Evolutionary conservation across 2,329 filamentous ascomycete genomes (phyloP), one percentile per base, ranked within the genome.

Genomic region (Aureobasidium musti): DNA sequence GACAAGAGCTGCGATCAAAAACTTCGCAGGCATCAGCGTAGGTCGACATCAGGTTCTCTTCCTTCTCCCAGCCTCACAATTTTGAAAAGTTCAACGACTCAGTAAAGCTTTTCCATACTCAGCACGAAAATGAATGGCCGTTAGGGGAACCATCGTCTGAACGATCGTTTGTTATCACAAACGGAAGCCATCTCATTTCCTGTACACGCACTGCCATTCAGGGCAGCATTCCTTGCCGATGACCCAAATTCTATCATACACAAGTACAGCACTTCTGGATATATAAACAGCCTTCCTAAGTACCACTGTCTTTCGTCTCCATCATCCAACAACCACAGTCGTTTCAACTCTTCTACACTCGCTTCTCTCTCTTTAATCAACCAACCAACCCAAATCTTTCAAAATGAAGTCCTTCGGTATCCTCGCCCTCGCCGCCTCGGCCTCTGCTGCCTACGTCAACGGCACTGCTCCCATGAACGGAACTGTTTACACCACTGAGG

Each of bases 321-420:
- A 63, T 63, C 59, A 63, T 50, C 59, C 59, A 63, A 63, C 59
- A 37, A 11, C 17, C 39, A 61, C 59, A 63, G 59, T 49, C 41
- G 19, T 56, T 49, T 49, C 50, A 65, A 65, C 39, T 21, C 39
- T 30, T 33, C 41, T 30, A 59, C 64, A 66, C 54, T 66, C 64
- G 64, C 53, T 66, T 65, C 39, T 49, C 41, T 47, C 41, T 23
- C 45, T 26, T 23, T 13, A 28, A 37, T 11, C 23, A 39, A 53
- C 52, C 49, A 56, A 41, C 23, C 30, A 43, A 26, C 39, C 26
- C 8, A 23, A 56, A 33, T 21, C n/a, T 26, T 41, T 66, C 64
- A 66, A 66, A 50, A 66, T 66, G 64, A 66, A 66, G 64, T 66
- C 52, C 54, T 49, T 53, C 53, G 53, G 37, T 49, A 41, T 60